phyloP scores from a whole-genome alignment of 768 basidiomycete species.

The Psilocybe tampanensis region DNA sequence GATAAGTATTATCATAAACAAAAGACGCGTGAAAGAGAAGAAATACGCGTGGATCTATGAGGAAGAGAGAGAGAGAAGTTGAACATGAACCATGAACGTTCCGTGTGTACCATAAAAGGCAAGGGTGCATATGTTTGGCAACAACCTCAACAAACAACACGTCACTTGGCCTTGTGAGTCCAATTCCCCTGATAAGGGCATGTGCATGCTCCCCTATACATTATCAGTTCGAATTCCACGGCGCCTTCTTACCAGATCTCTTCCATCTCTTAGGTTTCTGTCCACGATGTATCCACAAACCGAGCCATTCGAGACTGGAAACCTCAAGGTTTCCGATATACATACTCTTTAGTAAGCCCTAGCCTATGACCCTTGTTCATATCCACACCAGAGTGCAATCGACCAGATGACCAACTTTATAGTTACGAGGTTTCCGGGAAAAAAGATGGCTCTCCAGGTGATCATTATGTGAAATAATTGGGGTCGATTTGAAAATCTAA shows the following conservation, averaged over 20 bases:
- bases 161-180: not conserved
- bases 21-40: conserved; percentile 19
- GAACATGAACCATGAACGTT: conserved; percentile 16
- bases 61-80: conserved; percentile 8
- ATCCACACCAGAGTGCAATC: not conserved
- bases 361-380: not conserved
- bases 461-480: conserved; percentile 1
- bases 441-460: conserved; percentile 74
- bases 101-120: conserved; percentile 10
- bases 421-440: conserved; percentile 88
- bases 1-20: not conserved
- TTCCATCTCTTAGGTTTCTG: conserved; percentile 12
- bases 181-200: conserved; percentile 15
- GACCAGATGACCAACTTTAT: conserved; percentile 5
- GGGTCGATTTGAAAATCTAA: not conserved
- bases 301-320: conserved; percentile 65
- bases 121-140: conserved; percentile 6
- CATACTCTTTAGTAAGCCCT: conserved; percentile 71
- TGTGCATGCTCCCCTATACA: not conserved
- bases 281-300: conserved; percentile 62
- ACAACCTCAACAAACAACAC: conserved; percentile 15
- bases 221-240: conserved; percentile 1
- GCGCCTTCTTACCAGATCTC: not conserved
- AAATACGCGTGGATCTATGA: conserved; percentile 15
- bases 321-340: conserved; percentile 69